Conservation (phyloP, 176 grass and related monocot genomes). For the Oryza coarctata region DNA sequence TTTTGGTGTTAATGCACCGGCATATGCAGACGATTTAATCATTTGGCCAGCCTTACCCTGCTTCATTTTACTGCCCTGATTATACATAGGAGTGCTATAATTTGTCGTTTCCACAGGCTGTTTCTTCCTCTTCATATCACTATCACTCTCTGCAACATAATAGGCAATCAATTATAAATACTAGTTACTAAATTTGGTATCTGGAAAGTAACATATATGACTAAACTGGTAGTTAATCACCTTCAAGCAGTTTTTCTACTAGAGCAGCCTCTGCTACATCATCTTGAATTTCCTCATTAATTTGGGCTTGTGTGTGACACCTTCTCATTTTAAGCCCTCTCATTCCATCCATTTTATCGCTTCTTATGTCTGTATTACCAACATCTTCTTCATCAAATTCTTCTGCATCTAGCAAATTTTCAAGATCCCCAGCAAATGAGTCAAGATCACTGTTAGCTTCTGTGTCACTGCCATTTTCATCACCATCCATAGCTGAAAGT, state of each 20-base stretch:
- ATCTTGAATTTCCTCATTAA: constrained; percentile 89
- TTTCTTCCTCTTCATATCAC: constrained; percentile 72
- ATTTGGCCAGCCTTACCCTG: constrained; percentile 56
- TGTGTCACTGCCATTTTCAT: constrained; percentile 80
- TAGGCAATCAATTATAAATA: constrained; percentile 28
- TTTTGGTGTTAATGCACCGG: constrained; percentile 51
- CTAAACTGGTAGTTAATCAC: constrained; percentile 37
- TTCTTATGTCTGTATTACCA: constrained; percentile 57
- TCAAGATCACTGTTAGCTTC: constrained; percentile 88
- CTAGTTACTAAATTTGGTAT: constrained; percentile 8
- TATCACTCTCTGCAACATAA: constrained; percentile 62
- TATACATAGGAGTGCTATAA: constrained; percentile 43
- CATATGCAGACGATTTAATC: constrained; percentile 45
- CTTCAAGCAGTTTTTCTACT: constrained; percentile 84
- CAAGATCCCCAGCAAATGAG: constrained; percentile 97
- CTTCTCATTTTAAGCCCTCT: constrained; percentile 94
- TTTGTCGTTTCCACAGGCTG: constrained; percentile 44
- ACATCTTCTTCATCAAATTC: constrained; percentile 83
- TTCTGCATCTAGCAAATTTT: constrained; percentile 92
- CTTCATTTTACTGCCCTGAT: constrained; percentile 51
- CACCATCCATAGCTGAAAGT: constrained; percentile 75
- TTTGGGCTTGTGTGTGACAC: constrained; percentile 55
- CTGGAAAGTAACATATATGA: constrained; percentile 24
- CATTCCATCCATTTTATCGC: constrained; percentile 56
- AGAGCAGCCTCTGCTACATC: constrained; percentile 71